Percentiles rank a stretch among this genome's conserved stretches.
Evolutionary conservation across 2,329 filamentous ascomycete genomes (phyloP).

Genomic region (Kalmusia sp.): DNA sequence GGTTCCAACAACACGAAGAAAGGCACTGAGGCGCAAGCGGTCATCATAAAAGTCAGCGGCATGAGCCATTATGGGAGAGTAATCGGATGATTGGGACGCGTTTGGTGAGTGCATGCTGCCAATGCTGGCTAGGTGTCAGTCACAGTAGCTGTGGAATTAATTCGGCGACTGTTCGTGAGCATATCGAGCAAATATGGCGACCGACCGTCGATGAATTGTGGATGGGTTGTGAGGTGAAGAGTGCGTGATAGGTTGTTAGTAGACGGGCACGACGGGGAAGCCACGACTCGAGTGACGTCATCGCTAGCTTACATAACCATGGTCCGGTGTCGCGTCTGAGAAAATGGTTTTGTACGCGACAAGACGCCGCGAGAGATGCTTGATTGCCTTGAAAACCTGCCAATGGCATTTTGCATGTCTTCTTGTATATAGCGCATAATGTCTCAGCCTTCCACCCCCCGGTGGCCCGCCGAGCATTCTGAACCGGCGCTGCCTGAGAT

Average conservation of each 20-base stretch:
- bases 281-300: background rate
- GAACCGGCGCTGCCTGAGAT: conserved; percentile 62
- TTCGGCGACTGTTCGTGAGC: background rate
- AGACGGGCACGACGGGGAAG: conserved; percentile 6
- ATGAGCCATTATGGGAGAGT: conserved; percentile 22
- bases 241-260: background rate
- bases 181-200: background rate
- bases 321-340: no score
- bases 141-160: background rate
- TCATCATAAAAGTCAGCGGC: conserved; percentile 32
- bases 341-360: conserved; percentile 14
- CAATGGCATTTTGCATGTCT: background rate
- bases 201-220: background rate
- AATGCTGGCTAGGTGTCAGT: background rate
- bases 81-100: background rate
- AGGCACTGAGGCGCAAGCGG: conserved; percentile 30
- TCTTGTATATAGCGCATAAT: conserved; percentile 17
- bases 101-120: background rate
- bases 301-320: conserved; percentile 8
- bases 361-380: conserved; percentile 4
- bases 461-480: conserved; percentile 35
- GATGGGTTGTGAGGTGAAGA: background rate
- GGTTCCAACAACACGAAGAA: conserved; percentile 32
- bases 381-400: no score
- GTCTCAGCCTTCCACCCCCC: conserved; percentile 37